Conservation (phyloP, 139 green algal genomes). For the Coelastrella sp. region DNA sequence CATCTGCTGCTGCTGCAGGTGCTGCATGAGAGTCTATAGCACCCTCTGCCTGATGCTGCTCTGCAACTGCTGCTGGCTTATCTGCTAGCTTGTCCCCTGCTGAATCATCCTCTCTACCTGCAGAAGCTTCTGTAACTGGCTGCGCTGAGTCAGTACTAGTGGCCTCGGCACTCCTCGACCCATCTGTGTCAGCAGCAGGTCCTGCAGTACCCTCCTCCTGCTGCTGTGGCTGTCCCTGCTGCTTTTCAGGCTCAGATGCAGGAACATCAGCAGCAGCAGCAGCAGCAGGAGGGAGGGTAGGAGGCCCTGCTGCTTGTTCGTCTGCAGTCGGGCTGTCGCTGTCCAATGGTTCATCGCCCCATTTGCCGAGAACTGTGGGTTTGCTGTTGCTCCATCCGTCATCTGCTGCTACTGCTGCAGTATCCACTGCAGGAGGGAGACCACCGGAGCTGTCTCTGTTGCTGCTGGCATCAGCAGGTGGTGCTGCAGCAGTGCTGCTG, state of each 20-base stretch:
- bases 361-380: background rate
- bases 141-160: background rate
- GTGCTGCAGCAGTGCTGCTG: too few relatives aligned
- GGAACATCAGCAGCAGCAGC: background rate
- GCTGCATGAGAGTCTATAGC: background rate
- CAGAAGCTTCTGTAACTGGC: background rate
- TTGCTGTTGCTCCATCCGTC: background rate
- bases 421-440: background rate
- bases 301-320: background rate
- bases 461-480: too few relatives aligned
- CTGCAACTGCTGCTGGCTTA: background rate
- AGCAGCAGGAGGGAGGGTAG: too few relatives aligned
- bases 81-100: too few relatives aligned
- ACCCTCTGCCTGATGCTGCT: background rate
- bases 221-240: background rate
- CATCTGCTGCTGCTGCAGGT: slow-evolving; percentile 8
- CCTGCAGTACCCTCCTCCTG: background rate
- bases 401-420: slow-evolving; percentile 4
- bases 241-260: slow-evolving; percentile 8
- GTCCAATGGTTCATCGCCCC: background rate
- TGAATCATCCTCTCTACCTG: background rate
- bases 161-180: background rate
- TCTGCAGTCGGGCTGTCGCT: background rate
- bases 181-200: background rate
- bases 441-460: background rate